Conservation (phyloP, 78 protist species). For the Diacronema lutheri region DNA sequence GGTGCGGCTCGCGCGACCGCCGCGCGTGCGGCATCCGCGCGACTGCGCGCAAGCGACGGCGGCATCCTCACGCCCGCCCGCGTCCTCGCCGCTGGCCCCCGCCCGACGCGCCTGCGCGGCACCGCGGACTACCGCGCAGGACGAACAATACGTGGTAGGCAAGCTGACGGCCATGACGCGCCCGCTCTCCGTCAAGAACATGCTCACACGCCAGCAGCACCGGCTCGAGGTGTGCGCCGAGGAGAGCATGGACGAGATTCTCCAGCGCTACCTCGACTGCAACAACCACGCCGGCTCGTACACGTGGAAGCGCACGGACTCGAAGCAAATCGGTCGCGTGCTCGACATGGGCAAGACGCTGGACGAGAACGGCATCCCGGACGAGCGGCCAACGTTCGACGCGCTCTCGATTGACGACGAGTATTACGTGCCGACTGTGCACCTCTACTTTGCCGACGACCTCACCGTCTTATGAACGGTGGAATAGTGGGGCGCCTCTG, state of each 20-base stretch:
- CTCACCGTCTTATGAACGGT: slow-evolving; percentile 48
- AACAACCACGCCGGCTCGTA: slow-evolving; percentile 67
- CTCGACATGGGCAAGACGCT: slow-evolving; percentile 58
- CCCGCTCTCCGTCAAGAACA: slow-evolving; percentile 36
- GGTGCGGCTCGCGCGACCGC: no score
- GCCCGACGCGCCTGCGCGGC: no score
- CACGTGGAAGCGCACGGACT: slow-evolving; percentile 55
- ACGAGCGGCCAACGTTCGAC: slow-evolving; percentile 29
- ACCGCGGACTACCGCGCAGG: not conserved
- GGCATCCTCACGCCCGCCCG: no score
- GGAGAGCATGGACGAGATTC: slow-evolving; percentile 59
- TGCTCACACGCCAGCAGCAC: slow-evolving; percentile 29
- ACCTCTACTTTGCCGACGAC: slow-evolving; percentile 65
- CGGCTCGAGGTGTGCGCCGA: slow-evolving; percentile 63
- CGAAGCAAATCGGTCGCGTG: not conserved
- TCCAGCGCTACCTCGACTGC: slow-evolving; percentile 35
- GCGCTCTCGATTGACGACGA: slow-evolving; percentile 5
- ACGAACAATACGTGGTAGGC: slow-evolving; percentile 45
- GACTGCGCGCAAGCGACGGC: no score
- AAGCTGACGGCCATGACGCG: slow-evolving; percentile 32
- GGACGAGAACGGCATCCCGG: slow-evolving; percentile 51
- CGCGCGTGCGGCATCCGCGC: no score
- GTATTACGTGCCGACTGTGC: slow-evolving; percentile 48
- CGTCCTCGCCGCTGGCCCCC: no score
- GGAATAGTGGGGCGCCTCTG: no score